These are phyloP conservation scores for Mariannaea sp. DNA, from an alignment of 2,329 filamentous ascomycete genomes.

Conservation along the genomic window DNA sequence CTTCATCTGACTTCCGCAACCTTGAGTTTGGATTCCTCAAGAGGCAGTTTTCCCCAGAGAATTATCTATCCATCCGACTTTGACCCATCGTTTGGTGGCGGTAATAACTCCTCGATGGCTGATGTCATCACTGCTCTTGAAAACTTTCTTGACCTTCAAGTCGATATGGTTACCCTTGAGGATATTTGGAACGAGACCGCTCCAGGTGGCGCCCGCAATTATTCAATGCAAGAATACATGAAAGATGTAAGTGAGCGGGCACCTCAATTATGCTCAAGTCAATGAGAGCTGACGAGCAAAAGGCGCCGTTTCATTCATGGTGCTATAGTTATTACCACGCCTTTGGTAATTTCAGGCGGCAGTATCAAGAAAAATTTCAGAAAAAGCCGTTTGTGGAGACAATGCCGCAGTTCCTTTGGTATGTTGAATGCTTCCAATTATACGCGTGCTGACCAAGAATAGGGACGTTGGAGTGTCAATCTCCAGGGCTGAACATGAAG, in stretches of 20 bases:
- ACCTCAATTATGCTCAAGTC: neutral
- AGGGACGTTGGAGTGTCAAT: constrained; percentile 36
- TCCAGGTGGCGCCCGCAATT: constrained; percentile 6
- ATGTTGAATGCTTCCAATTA: constrained; percentile 1
- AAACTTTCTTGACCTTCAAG: constrained; percentile 24
- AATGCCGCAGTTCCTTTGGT: constrained; percentile 40
- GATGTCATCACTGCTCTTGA: constrained; percentile 37
- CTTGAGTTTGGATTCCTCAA: constrained; percentile 13
- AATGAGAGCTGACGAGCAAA: constrained; percentile 13
- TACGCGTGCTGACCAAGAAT: constrained; percentile 2
- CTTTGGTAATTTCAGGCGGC: constrained; percentile 37
- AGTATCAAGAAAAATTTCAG: constrained; percentile 34
- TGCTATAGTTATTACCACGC: constrained; percentile 43
- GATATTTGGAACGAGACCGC: constrained; percentile 26
- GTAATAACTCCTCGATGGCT: constrained; percentile 17
- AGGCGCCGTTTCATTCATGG: constrained; percentile 41
- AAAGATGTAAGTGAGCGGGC: constrained; percentile 34
- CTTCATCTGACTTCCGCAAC: constrained; percentile 25
- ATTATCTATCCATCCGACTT: constrained; percentile 39
- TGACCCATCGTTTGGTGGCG: neutral
- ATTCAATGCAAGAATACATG: constrained; percentile 37
- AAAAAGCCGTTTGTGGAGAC: constrained; percentile 38
- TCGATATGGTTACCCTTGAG: constrained; percentile 22
- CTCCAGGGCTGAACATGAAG: constrained; percentile 31
- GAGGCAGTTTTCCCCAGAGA: constrained; percentile 14